Base-by-base conservation (phyloP, 768 basidiomycete genomes). In the Cubamyces sp. region DNA sequence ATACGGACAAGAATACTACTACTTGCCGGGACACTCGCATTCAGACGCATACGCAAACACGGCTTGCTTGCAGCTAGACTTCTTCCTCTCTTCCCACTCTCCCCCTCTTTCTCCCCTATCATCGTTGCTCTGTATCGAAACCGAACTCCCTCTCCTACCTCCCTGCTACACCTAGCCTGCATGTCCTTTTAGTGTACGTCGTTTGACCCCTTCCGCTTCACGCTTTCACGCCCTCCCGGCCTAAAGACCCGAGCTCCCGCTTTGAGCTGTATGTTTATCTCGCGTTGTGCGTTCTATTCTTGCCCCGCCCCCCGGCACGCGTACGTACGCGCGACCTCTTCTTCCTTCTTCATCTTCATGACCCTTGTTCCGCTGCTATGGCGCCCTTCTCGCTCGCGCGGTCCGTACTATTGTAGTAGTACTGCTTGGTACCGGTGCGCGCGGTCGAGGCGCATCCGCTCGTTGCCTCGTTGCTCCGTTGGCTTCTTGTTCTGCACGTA, bases 1-100 rank as follows among this genome's bases (percentile, higher is more conserved):
- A 58, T 40, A 50, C 57, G 57, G 57, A 59, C 57, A 51, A 42
- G 41, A 52, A 59, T 51, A 52, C 19, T n/a, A 19, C 21, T 49
- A 14, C 41, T 40, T 43, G 40, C 49, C 23, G 9, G 45, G 21
- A 59, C 49, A 30, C 21, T 23, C 25, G 53, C 53, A 43, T 43
- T 51, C 30, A 43, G 57, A 59, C 49, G 50, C 49, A 30, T 37
- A 49, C 39, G 28, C 57, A 51, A 25, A 59, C 49, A 52, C 49
- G 57, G 43, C 57, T 45, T 52, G 43, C 49, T 45, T 52, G 49
- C 49, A 34, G 57, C 57, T 59, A 59, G 57, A 59, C 28, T 45
- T 34, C 47, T 23, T 26, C 26, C 18, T 37, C 49, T 12, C 25
- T 19, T 41, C 40, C 12, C 34, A 19, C n/a, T 18, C 19, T 26